phyloP scores from a whole-genome alignment of 306 rosid genomes.

The Vicia villosa region DNA sequence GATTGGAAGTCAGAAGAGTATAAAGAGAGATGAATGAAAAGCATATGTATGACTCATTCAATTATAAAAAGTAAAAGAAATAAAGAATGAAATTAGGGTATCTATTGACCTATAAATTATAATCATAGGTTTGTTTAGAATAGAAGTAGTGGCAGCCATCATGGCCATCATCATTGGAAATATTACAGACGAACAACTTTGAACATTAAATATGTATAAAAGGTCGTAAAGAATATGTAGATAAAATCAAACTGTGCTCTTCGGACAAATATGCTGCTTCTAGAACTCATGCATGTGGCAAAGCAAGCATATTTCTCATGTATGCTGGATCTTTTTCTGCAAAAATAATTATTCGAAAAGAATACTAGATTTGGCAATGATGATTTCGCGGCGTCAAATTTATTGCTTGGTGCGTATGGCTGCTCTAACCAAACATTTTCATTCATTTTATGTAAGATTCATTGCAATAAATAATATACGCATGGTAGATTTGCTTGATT shows the following conservation, averaged over 20 bases:
- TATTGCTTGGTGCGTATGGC: slow-evolving; percentile 20
- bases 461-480: slow-evolving; percentile 33
- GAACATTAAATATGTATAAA: slow-evolving; percentile 39
- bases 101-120: slow-evolving; percentile 57
- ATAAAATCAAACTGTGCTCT: no score
- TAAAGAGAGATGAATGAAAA: slow-evolving; percentile 36
- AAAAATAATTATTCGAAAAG: neutral
- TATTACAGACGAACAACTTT: slow-evolving; percentile 53
- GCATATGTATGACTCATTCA: slow-evolving; percentile 35
- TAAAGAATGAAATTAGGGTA: slow-evolving; percentile 45
- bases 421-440: neutral
- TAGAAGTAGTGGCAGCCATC: slow-evolving; percentile 58
- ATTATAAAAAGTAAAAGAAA: slow-evolving; percentile 6
- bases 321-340: no score
- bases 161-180: slow-evolving; percentile 70
- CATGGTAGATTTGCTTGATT: slow-evolving; percentile 20
- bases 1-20: slow-evolving; percentile 39
- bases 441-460: slow-evolving; percentile 35
- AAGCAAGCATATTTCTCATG: neutral
- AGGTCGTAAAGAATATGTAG: no score
- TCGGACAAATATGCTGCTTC: slow-evolving; percentile 19
- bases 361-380: slow-evolving; percentile 40
- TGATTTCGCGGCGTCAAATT: slow-evolving; percentile 36
- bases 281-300: slow-evolving; percentile 37
- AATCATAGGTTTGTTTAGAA: slow-evolving; percentile 58